Conservation (phyloP, 345 rosid genomes). For the Eucalyptus caleyi region DNA sequence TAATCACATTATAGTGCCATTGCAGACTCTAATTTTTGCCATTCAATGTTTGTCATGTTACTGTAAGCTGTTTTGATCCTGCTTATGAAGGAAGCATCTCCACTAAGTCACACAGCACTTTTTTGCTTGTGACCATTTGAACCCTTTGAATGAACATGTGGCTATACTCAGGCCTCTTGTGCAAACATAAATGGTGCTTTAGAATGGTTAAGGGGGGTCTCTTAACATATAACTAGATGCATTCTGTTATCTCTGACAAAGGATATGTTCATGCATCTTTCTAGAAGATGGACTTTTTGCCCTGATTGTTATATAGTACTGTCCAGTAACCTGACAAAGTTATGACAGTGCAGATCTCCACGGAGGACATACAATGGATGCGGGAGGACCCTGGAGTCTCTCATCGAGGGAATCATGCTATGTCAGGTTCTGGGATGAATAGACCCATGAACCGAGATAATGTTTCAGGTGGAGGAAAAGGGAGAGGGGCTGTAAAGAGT, state of each 20-base stretch:
- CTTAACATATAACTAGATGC: neutral
- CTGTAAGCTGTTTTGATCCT: neutral
- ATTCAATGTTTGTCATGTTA: neutral
- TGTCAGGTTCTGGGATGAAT: constrained; percentile 30
- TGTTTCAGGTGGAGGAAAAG: constrained; percentile 42
- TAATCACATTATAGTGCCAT: neutral
- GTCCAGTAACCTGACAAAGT: neutral
- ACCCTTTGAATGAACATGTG: neutral
- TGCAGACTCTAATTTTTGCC: neutral
- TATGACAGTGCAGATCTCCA: constrained; percentile 47
- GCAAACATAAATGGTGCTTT: neutral
- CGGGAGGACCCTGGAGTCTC: constrained; percentile 45
- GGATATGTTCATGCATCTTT: neutral
- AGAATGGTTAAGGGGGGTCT: neutral
- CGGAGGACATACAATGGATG: constrained; percentile 76
- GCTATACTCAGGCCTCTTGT: neutral
- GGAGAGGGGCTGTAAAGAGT: constrained; percentile 35
- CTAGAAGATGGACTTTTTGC: neutral
- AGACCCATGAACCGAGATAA: constrained; percentile 36
- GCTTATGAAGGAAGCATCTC: neutral
- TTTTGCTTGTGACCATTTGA: neutral
- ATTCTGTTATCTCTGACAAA: neutral
- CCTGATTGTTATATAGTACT: neutral
- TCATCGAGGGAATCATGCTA: constrained; percentile 37
- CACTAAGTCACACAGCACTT: neutral